Evolutionary conservation across 139 green algal genomes (phyloP).

Genomic region (Chlorella sp.): DNA sequence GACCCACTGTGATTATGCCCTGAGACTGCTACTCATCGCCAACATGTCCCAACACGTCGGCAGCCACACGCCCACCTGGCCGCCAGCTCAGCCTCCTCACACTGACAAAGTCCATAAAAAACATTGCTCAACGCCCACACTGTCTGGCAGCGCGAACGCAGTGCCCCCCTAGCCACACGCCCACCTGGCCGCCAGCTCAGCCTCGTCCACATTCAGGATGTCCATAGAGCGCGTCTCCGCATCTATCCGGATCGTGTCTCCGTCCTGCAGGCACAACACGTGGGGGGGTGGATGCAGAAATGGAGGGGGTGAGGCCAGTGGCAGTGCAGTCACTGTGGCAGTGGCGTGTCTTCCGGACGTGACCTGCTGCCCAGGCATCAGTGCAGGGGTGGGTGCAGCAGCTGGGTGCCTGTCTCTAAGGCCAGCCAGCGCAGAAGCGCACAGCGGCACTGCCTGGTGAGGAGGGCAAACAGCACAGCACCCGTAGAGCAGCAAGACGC

Average conservation of each 20-base stretch:
- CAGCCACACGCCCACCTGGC: background rate
- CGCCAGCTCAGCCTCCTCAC: background rate
- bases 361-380: too few species aligned
- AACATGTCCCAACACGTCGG: too few species aligned
- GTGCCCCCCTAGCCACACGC: background rate
- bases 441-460: background rate
- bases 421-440: too few species aligned
- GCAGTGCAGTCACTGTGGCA: background rate
- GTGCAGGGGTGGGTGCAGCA: too few species aligned
- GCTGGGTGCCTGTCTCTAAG: too few species aligned
- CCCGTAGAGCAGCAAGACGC: background rate
- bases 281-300: background rate
- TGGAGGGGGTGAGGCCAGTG: background rate
- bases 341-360: too few species aligned
- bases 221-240: constrained; percentile 84
- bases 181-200: constrained; percentile 72
- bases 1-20: too few species aligned
- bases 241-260: constrained; percentile 95
- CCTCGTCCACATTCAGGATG: constrained; percentile 72
- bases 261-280: constrained; percentile 69
- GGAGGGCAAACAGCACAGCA: too few species aligned
- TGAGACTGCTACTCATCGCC: too few species aligned
- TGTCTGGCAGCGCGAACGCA: background rate
- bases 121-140: background rate
- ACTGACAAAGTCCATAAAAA: background rate